These are phyloP conservation scores for Neofusicoccum umdonicola DNA, from an alignment of 2,329 filamentous ascomycete genomes.

Conservation along the genomic window DNA sequence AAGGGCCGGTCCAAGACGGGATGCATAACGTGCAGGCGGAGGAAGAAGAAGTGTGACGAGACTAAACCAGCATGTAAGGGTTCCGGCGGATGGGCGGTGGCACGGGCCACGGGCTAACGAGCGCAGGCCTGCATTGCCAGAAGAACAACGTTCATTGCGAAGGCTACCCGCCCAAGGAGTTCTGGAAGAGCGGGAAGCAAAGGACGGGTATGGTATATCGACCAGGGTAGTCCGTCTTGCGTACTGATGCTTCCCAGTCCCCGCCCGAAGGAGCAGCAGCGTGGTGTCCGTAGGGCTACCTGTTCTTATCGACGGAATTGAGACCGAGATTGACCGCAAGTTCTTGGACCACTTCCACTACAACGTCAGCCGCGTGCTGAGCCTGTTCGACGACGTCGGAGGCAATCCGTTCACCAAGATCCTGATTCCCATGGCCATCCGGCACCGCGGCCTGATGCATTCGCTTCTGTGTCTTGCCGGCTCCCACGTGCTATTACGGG, in stretches of 20 bases:
- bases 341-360: constrained; percentile 83
- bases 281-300: constrained; percentile 43
- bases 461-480: constrained; percentile 81
- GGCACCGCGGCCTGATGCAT: constrained; percentile 83
- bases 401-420: constrained; percentile 85
- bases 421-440: constrained; percentile 75
- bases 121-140: constrained; percentile 67
- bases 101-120: background rate
- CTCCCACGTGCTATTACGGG: constrained; percentile 63
- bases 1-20: constrained; percentile 67
- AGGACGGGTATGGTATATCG: constrained; percentile 53
- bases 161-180: constrained; percentile 80
- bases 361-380: constrained; percentile 76
- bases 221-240: background rate
- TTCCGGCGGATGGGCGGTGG: background rate
- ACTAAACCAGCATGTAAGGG: constrained; percentile 44
- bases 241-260: background rate
- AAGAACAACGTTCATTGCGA: constrained; percentile 92
- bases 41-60: constrained; percentile 62
- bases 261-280: constrained; percentile 8
- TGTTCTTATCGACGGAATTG: constrained; percentile 73
- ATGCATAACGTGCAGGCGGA: constrained; percentile 58
- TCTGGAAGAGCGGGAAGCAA: constrained; percentile 84
- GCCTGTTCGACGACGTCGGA: constrained; percentile 69
- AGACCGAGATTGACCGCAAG: constrained; percentile 73